These are phyloP conservation scores for Sherardia arvensis DNA, from an alignment of 257 asterid species.

Conservation along the genomic window DNA sequence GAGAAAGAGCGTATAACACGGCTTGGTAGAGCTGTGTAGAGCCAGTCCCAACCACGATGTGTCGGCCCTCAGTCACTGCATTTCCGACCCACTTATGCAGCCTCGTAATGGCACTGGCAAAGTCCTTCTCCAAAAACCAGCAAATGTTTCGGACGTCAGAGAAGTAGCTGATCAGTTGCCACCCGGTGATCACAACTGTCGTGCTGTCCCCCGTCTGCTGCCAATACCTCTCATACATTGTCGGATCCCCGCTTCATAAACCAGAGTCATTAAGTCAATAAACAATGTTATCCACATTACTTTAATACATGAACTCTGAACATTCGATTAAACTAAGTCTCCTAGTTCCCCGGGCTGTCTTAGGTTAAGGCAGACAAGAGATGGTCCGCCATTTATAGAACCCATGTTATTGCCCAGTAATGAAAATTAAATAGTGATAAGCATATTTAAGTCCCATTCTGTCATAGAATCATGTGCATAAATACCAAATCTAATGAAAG, in stretches of 20 bases:
- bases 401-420: neutral
- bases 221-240: slow-evolving; percentile 91
- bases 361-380: neutral
- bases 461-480: slow-evolving; percentile 27
- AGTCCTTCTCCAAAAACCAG: slow-evolving; percentile 87
- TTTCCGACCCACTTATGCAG: slow-evolving; percentile 75
- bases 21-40: slow-evolving; percentile 92
- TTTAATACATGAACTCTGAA: neutral
- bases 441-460: slow-evolving; percentile 17
- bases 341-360: neutral
- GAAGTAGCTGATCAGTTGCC: slow-evolving; percentile 87
- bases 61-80: slow-evolving; percentile 55
- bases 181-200: slow-evolving; percentile 60
- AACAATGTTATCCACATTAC: neutral
- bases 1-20: slow-evolving; percentile 65
- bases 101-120: slow-evolving; percentile 44
- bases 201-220: slow-evolving; percentile 56
- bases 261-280: neutral
- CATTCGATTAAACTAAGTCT: neutral
- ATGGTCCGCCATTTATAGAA: slow-evolving; percentile 2
- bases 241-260: slow-evolving; percentile 77
- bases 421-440: neutral
- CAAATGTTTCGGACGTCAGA: slow-evolving; percentile 57
- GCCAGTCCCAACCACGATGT: slow-evolving; percentile 90
- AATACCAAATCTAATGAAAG: neutral